These are phyloP conservation scores for Saxophila tyrrhenica DNA, from an alignment of 495 filamentous ascomycete genomes.

Conservation along the genomic window DNA sequence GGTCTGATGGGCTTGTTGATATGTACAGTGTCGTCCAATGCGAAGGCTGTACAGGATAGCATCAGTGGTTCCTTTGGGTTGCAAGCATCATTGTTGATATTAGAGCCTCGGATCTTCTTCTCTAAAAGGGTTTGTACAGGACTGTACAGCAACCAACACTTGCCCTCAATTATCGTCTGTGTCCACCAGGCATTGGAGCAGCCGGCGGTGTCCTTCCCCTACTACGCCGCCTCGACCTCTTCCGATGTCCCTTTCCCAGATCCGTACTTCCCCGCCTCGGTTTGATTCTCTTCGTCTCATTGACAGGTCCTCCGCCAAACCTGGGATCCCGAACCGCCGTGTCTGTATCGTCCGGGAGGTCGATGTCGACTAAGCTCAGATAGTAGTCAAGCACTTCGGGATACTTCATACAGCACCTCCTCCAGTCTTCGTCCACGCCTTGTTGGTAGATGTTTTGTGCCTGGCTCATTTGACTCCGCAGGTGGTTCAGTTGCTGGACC, in stretches of 20 bases:
- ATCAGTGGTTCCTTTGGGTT: background rate
- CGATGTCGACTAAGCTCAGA: slow-evolving; percentile 51
- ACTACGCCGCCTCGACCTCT: slow-evolving; percentile 5
- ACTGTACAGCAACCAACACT: no score
- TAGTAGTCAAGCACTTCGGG: slow-evolving; percentile 66
- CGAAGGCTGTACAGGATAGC: no score
- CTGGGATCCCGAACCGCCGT: slow-evolving; percentile 14
- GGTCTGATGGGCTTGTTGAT: no score
- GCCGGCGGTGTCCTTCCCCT: slow-evolving; percentile 8
- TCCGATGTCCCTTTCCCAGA: background rate
- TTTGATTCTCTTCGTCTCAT: slow-evolving; percentile 10
- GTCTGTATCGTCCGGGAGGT: slow-evolving; percentile 35
- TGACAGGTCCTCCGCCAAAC: slow-evolving; percentile 13
- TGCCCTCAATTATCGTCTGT: slow-evolving; percentile 6
- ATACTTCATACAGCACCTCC: slow-evolving; percentile 53
- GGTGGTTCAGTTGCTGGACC: slow-evolving; percentile 14
- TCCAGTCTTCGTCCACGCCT: slow-evolving; percentile 66
- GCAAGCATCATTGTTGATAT: background rate
- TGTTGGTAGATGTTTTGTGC: slow-evolving; percentile 50
- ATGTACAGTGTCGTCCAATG: background rate
- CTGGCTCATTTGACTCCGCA: slow-evolving; percentile 38
- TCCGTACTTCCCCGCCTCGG: slow-evolving; percentile 4
- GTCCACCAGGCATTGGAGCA: slow-evolving; percentile 6
- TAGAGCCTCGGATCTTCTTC: background rate
- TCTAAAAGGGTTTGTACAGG: no score